phyloP scores from a whole-genome alignment of 176 grass and related monocot species.

The Rhipidocladum racemiflorum region DNA sequence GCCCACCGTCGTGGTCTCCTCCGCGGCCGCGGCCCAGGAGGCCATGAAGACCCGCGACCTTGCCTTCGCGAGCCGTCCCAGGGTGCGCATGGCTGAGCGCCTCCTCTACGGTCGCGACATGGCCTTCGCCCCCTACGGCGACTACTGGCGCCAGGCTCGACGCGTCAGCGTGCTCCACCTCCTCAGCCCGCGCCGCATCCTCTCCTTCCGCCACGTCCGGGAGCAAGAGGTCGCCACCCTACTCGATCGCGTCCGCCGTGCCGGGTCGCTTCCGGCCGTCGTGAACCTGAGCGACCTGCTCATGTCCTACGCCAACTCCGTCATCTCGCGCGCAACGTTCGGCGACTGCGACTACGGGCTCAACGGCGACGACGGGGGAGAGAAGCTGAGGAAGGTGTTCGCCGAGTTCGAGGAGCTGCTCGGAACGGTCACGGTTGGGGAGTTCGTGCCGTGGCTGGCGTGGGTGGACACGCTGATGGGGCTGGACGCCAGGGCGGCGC shows the following conservation, averaged over 20 bases:
- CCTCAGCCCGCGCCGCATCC: constrained; percentile 30
- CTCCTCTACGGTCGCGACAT: constrained; percentile 49
- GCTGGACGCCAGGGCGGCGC: constrained; percentile 27
- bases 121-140: constrained; percentile 54
- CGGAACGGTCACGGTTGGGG: constrained; percentile 17
- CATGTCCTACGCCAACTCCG: neutral
- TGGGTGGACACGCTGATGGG: constrained; percentile 47
- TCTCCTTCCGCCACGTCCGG: constrained; percentile 18
- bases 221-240: constrained; percentile 38
- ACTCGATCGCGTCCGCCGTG: constrained; percentile 7
- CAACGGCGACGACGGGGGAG: constrained; percentile 6
- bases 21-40: constrained; percentile 47
- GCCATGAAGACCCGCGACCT: constrained; percentile 48
- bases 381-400: constrained; percentile 32
- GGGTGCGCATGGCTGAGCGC: constrained; percentile 7
- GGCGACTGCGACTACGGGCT: constrained; percentile 11
- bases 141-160: constrained; percentile 53
- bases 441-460: constrained; percentile 54
- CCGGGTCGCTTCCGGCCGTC: neutral
- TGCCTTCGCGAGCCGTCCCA: constrained; percentile 34
- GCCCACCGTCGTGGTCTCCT: constrained; percentile 51
- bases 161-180: constrained; percentile 51
- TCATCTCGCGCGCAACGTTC: constrained; percentile 17
- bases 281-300: constrained; percentile 10
- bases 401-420: constrained; percentile 49